Base-by-base conservation (phyloP, 2,329 filamentous ascomycete species). In the Colletotrichum cereale region DNA sequence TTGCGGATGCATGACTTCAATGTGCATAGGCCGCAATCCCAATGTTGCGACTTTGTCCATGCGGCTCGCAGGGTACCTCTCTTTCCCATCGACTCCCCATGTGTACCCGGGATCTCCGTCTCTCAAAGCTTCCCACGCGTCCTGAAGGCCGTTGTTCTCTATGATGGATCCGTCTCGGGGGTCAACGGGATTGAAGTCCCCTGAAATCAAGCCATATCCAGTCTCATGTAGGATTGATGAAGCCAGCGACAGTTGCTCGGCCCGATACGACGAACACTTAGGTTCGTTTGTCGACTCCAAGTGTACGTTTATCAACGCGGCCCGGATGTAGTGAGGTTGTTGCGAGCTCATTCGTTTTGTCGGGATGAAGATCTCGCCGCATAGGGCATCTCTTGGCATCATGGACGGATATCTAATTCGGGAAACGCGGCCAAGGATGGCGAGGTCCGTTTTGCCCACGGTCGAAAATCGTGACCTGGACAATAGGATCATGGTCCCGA, bases 111-210 rank as follows among this genome's bases (percentile, higher is more conserved):
- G 62, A 26, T 81, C 75, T 8, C 68, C 68, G 0, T 77, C 75
- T 31, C 73, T 76, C 21, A 82, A 65, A 14, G 73, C 64, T 8
- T 58, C 47, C 82, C 81, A 84, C 6, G 76, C 80, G 72, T 84
- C 82, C 0, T 77, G 60, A 11, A 84, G 77, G 0, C 74, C 71
- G 66, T 81, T 82, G 2, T 75, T 73, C 16, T 69, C 63, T 0
- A 84, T 69, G 6, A 82, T 75, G 0, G 61, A 50, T 3, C 72
- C 70, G 62, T 84, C 82, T 55, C 80, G 78, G 0, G 79, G 76
- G 4, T 81, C 73, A 3, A 82, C 78, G 2, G 80, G 79, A 63
- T 84, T 83, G 69, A 84, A 84, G 63, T 84, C 81, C 14, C 82
- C 82, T 3, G 82, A 81, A 2, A 83, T 76, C 5, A 84, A 53